Conservation (phyloP, 345 rosid species). For the Gossypium mustelinum region DNA sequence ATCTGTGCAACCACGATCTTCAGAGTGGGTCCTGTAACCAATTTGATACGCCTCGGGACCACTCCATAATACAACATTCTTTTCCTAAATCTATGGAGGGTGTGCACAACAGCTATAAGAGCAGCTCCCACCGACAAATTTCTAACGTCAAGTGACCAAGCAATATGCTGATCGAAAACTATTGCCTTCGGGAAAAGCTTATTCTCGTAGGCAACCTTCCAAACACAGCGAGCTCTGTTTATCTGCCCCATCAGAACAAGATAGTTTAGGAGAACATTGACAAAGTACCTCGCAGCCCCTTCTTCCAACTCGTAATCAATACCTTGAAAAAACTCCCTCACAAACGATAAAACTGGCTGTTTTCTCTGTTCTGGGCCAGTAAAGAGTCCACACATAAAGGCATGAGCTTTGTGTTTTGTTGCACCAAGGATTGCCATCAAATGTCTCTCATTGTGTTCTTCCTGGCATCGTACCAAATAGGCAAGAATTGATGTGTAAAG, state of each 20-base stretch:
- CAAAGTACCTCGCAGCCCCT: constrained; percentile 88
- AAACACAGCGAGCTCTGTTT: constrained; percentile 89
- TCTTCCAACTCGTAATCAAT: constrained; percentile 92
- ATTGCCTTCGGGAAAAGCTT: constrained; percentile 97
- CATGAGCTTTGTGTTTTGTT: constrained; percentile 77
- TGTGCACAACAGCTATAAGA: constrained; percentile 89
- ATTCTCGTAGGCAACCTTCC: constrained; percentile 97
- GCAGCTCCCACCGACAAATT: constrained; percentile 96
- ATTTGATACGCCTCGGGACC: constrained; percentile 84
- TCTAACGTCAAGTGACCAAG: constrained; percentile 97
- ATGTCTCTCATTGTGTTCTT: constrained; percentile 81
- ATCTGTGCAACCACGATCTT: constrained; percentile 89
- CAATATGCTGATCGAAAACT: constrained; percentile 92
- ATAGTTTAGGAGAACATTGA: constrained; percentile 90
- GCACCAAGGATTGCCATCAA: constrained; percentile 82
- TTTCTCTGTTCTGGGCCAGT: constrained; percentile 92
- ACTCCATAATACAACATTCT: constrained; percentile 92
- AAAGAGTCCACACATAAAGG: constrained; percentile 90
- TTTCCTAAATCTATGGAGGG: constrained; percentile 93
- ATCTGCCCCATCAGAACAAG: constrained; percentile 96
- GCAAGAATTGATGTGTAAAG: constrained; percentile 96
- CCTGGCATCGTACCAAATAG: constrained; percentile 84
- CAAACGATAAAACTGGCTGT: constrained; percentile 78
- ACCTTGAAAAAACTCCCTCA: constrained; percentile 87
- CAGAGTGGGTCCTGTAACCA: constrained; percentile 92